Percentiles rank a stretch among this genome's conserved stretches.
Conservation (phyloP, 2,329 filamentous ascomycete species). For the Pseudogymnoascus sp. region DNA sequence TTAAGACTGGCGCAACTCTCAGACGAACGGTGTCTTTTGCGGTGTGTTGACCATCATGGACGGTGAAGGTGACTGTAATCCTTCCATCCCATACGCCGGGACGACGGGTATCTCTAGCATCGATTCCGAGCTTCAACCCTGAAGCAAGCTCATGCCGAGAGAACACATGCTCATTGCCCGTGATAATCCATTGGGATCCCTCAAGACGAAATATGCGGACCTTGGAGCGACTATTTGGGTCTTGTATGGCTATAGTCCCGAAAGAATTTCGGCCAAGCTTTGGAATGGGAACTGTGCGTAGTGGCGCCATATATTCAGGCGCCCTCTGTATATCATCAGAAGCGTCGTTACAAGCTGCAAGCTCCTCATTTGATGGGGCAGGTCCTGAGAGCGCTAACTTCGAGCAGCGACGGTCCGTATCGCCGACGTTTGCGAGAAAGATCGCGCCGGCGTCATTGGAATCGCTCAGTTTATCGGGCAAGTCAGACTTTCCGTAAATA, state of each 20-base stretch:
- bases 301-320: constrained; percentile 28
- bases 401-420: constrained; percentile 29
- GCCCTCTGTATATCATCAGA: constrained; percentile 29
- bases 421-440: constrained; percentile 33
- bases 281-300: constrained; percentile 24
- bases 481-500: constrained; percentile 17
- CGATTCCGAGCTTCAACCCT: not conserved
- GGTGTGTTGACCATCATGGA: not conserved
- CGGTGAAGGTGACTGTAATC: not conserved
- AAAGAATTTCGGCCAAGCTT: not conserved
- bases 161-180: not conserved
- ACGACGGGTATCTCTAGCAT: not conserved
- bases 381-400: not conserved
- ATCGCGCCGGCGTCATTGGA: constrained; percentile 26
- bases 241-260: not conserved
- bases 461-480: constrained; percentile 23
- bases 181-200: not conserved
- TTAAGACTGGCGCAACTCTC: constrained; percentile 33
- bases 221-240: not conserved
- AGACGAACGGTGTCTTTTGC: constrained; percentile 28
- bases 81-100: not conserved
- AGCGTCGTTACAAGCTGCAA: constrained; percentile 32
- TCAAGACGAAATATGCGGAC: not conserved
- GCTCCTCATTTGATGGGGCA: constrained; percentile 21
- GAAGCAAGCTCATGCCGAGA: not conserved